These are phyloP conservation scores for Eucalyptus paniculata DNA, from an alignment of 345 rosid genomes.

Conservation along the genomic window DNA sequence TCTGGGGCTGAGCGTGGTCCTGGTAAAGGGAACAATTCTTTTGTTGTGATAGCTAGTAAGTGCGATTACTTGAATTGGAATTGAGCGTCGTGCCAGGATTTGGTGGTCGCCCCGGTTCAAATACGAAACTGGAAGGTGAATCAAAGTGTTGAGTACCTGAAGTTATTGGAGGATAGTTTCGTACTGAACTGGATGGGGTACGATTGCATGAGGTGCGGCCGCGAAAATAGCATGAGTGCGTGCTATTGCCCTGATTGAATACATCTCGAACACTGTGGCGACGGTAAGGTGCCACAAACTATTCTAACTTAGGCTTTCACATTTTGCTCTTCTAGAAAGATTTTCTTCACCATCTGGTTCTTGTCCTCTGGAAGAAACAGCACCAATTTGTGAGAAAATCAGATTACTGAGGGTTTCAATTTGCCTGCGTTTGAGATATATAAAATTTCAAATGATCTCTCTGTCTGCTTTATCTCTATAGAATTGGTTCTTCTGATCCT, in stretches of 20 bases:
- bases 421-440: background rate
- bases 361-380: background rate
- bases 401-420: background rate
- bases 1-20: background rate
- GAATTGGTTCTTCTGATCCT: background rate
- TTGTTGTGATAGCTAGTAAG: background rate
- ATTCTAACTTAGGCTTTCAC: background rate
- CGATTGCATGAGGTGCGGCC: slow-evolving; percentile 7
- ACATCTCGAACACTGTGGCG: background rate
- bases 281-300: background rate
- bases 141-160: background rate
- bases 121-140: background rate
- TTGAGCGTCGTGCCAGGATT: background rate
- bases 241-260: slow-evolving; percentile 13
- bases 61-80: slow-evolving; percentile 1
- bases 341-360: background rate
- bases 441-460: background rate
- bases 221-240: background rate
- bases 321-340: background rate
- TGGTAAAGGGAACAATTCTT: background rate
- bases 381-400: background rate
- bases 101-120: background rate
- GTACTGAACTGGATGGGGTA: slow-evolving; percentile 5
- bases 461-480: background rate
- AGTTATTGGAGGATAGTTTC: slow-evolving; percentile 6